phyloP scores from a whole-genome alignment of 2,329 filamentous ascomycete species.

The Harringtonia aguacate region DNA sequence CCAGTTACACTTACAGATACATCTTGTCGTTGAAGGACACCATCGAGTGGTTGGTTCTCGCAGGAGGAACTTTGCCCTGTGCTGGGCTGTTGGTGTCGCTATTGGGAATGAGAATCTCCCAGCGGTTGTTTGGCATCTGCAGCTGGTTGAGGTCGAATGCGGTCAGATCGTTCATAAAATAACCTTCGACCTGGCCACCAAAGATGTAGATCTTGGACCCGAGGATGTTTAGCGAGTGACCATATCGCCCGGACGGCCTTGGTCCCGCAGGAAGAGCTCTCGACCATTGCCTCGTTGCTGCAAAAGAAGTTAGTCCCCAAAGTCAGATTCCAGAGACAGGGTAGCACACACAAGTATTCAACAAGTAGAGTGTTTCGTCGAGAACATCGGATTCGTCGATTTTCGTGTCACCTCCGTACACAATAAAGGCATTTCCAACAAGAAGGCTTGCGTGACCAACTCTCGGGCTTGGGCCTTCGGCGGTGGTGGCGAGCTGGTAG shows the following conservation, averaged over 20 bases:
- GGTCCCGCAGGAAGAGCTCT: conserved; percentile 79
- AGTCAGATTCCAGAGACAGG: neutral
- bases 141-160: conserved; percentile 94
- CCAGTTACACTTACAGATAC: conserved; percentile 58
- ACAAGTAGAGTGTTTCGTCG: conserved; percentile 89
- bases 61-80: conserved; percentile 63
- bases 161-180: conserved; percentile 94
- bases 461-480: conserved; percentile 87
- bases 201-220: conserved; percentile 97
- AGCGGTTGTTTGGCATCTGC: conserved; percentile 81
- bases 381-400: conserved; percentile 84
- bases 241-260: conserved; percentile 82
- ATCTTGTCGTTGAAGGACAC: conserved; percentile 89
- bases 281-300: conserved; percentile 97
- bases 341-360: conserved; percentile 76
- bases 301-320: neutral
- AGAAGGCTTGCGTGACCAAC: conserved; percentile 90
- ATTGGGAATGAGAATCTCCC: conserved; percentile 83
- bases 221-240: conserved; percentile 90
- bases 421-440: conserved; percentile 97
- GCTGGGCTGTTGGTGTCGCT: conserved; percentile 50
- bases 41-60: conserved; percentile 89
- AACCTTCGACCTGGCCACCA: conserved; percentile 92
- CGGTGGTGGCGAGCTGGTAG: conserved; percentile 82
- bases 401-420: conserved; percentile 97